Evolutionary conservation across 768 basidiomycete genomes (phyloP).

Genomic region (Kwoniella newhampshirensis): DNA sequence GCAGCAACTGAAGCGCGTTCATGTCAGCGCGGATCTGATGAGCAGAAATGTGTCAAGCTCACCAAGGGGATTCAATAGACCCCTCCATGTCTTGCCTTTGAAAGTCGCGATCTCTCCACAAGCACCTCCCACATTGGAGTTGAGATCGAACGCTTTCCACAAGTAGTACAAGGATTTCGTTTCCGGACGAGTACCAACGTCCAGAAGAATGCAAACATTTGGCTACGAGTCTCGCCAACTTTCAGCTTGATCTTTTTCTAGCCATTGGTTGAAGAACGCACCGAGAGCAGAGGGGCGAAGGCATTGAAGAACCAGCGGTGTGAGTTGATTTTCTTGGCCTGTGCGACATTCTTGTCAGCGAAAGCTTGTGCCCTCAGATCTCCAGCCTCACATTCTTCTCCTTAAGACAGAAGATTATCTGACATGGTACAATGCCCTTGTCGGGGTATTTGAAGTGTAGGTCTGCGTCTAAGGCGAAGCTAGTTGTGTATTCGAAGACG

Average conservation of each 20-base stretch:
- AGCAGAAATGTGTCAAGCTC: constrained; percentile 8
- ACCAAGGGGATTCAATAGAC: constrained; percentile 73
- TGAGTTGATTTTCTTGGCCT: constrained; percentile 91
- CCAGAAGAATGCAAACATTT: constrained; percentile 85
- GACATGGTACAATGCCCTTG: constrained; percentile 90
- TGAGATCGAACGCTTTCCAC: constrained; percentile 83
- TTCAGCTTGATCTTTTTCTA: constrained; percentile 2
- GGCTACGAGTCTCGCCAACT: constrained; percentile 59
- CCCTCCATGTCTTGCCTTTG: constrained; percentile 84
- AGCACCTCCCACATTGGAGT: constrained; percentile 79
- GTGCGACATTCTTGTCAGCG: background rate
- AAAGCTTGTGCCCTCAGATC: background rate
- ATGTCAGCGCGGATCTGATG: background rate
- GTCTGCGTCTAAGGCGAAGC: constrained; percentile 52
- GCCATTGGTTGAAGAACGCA: constrained; percentile 51
- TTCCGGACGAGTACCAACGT: constrained; percentile 87
- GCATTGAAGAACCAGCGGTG: constrained; percentile 99
- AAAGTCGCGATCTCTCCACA: constrained; percentile 92
- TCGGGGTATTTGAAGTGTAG: constrained; percentile 53
- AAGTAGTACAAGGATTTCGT: constrained; percentile 86
- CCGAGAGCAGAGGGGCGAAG: constrained; percentile 76
- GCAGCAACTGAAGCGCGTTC: constrained; percentile 62
- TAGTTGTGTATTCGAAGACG: constrained; percentile 67
- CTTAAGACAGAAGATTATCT: constrained; percentile 67
- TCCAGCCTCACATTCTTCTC: constrained; percentile 75